These are phyloP conservation scores for Ceratobasidium sp. DNA, from an alignment of 1,284 basidiomycete species.

Conservation along the genomic window DNA sequence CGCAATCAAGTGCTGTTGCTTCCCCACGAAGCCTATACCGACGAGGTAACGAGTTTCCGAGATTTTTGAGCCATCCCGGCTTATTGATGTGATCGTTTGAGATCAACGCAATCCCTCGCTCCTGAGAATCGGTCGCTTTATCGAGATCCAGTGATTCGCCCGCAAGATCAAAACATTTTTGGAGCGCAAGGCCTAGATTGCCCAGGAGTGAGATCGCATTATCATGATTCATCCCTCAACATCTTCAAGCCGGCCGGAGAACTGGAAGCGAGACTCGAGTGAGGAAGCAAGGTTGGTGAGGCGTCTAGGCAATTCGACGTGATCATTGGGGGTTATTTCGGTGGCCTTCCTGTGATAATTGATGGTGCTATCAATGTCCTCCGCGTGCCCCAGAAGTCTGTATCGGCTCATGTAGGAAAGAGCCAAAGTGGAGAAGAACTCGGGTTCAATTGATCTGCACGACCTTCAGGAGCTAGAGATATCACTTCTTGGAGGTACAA, in stretches of 20 bases:
- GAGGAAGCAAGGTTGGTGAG: not conserved
- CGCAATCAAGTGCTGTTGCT: not conserved
- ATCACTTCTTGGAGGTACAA: not conserved
- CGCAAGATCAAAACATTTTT: too few species aligned
- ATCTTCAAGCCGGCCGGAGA: not conserved
- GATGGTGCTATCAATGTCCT: not conserved
- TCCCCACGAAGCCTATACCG: conserved; percentile 18
- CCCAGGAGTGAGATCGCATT: too few species aligned
- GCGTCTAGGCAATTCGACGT: not conserved
- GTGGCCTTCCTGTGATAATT: not conserved
- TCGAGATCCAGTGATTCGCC: not conserved
- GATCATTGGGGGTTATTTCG: not conserved
- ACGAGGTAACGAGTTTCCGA: not conserved
- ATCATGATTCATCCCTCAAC: too few species aligned
- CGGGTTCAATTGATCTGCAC: not conserved
- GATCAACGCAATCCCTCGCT: not conserved
- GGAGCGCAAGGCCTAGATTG: too few species aligned
- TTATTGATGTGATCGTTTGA: not conserved
- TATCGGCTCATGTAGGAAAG: not conserved
- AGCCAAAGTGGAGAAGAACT: not conserved
- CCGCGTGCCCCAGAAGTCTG: not conserved
- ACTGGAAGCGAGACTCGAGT: not conserved
- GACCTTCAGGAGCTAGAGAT: not conserved
- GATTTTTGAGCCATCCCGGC: not conserved
- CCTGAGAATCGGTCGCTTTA: not conserved